Base-by-base conservation (phyloP, 768 basidiomycete species). In the Psilocybe tampanensis region DNA sequence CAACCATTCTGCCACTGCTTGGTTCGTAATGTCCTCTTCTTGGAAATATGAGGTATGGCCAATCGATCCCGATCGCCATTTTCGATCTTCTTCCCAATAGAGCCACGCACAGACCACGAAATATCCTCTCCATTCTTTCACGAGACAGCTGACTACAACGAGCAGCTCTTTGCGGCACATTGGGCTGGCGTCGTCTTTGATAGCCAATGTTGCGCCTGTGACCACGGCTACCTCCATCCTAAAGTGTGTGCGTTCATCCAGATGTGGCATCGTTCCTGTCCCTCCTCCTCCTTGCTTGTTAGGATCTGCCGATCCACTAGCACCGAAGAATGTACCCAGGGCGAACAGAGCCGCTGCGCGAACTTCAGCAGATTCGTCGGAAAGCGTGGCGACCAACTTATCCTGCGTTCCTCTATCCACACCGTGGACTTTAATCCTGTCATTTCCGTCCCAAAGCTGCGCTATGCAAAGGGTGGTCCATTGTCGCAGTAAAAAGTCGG, bases 71-170 rank as follows among this genome's bases (percentile, higher is more conserved):
- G 74, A 61, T 66, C 80, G 74, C 84, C 88, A 86, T 56, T 80
- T 83, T 48, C 87, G 74, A 63, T 96, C 92, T 69, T 95, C 92
- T 67, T 97, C 95, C 86, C 92, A 92, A 68, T 97, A 95, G 8
- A 94, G 76, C 95, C 96, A 98, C 1, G 96, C 95, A 60, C 96
- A 97, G 39, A 95, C 86, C 47, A 96, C 92, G 64, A 98, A 94
- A 76, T 92, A 92, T 8, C 96, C 97, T 54, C 94, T 78, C 93
- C 95, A 98, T 70, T 98, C 96, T 70, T 94, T 91, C 34, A 95
- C 95, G 19, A 98, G 77, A 65, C 92, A 94, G 66, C 93, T 95
- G 54, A 98, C 86, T 36, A 98, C 80, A 36, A 98, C 84, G 32
- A 98, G 78, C 19, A 98, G 78, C 70, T 98, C 97, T 73, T 97